Evolutionary conservation across 139 green algal genomes (phyloP).

Genomic region (Coccomyxa sp.): DNA sequence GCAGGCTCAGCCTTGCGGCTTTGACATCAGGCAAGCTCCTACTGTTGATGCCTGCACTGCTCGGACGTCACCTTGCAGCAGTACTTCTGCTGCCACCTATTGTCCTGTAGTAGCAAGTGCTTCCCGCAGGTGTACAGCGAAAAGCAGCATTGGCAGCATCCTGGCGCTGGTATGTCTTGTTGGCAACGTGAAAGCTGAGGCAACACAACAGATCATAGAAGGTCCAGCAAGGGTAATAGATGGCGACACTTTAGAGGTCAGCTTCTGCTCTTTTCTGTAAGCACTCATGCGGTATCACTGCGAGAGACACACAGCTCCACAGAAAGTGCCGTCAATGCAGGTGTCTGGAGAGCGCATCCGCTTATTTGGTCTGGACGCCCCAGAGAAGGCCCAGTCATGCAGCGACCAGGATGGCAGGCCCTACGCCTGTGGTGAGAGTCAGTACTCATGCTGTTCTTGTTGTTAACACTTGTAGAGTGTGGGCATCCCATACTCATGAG

Average conservation of each 20-base stretch:
- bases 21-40: too few species aligned
- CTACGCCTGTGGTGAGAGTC: constrained; percentile 35
- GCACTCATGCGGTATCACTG: background rate
- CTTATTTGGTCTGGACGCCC: constrained; percentile 74
- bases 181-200: too few species aligned
- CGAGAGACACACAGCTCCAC: constrained; percentile 5
- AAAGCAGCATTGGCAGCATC: too few species aligned
- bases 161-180: too few species aligned
- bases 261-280: background rate
- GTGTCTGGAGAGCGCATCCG: constrained; percentile 34
- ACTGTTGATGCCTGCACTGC: too few species aligned
- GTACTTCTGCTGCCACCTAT: too few species aligned
- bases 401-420: constrained; percentile 16
- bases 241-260: constrained; percentile 66
- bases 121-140: too few species aligned
- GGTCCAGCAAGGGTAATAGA: constrained; percentile 53
- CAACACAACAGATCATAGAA: too few species aligned
- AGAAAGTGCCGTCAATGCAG: constrained; percentile 1
- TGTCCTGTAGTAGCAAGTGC: too few species aligned
- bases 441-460: background rate
- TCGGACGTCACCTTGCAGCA: too few species aligned
- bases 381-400: constrained; percentile 74
- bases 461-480: background rate
- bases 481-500: background rate
- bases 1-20: too few species aligned